Conservation (phyloP, 176 grass and related monocot species). For the Oryza coarctata region DNA sequence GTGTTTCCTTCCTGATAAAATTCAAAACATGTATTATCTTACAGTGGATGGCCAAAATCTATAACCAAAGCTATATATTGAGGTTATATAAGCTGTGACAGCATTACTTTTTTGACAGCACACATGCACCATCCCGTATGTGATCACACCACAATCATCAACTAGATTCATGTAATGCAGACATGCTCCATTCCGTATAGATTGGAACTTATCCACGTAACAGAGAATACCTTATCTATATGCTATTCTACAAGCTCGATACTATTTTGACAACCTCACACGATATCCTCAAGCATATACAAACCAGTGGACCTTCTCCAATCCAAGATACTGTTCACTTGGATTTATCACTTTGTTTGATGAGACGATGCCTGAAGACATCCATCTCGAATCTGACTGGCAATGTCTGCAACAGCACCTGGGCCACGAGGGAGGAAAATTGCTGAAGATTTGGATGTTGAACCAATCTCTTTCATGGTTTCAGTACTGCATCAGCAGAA, state of each 20-base stretch:
- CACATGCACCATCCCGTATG: neutral
- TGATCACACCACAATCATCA: neutral
- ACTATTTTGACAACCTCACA: constrained; percentile 5
- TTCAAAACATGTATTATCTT: neutral
- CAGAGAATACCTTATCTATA: neutral
- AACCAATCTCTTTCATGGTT: constrained; percentile 52
- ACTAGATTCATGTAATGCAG: neutral
- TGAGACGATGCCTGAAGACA: constrained; percentile 39
- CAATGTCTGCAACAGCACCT: constrained; percentile 49
- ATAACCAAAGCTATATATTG: neutral
- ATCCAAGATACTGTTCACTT: constrained; percentile 4
- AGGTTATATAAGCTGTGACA: neutral
- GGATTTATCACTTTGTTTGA: neutral
- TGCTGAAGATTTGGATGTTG: constrained; percentile 45
- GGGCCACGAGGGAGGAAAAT: constrained; percentile 50
- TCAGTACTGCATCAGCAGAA: constrained; percentile 39
- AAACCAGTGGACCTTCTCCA: neutral
- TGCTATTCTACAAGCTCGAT: constrained; percentile 14
- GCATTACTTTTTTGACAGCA: neutral
- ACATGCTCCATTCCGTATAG: constrained; percentile 3
- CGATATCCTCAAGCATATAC: neutral
- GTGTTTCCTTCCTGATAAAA: neutral
- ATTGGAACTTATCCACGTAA: neutral
- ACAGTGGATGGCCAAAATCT: neutral
- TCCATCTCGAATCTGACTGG: constrained; percentile 38